Conservation (phyloP, 169 alveolate genomes). For the Babesia caballi region DNA sequence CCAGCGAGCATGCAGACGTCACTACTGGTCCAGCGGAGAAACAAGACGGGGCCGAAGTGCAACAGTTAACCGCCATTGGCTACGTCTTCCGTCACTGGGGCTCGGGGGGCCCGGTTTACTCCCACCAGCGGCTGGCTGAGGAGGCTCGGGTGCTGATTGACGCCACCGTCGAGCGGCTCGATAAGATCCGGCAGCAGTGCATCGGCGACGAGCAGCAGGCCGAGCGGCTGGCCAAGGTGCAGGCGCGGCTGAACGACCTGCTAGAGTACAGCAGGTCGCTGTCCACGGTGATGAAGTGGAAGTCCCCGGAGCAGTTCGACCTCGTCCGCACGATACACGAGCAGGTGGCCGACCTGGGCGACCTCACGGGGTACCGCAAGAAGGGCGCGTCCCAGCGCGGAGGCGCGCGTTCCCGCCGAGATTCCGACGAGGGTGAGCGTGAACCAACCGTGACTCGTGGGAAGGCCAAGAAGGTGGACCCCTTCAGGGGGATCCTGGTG, state of each 20-base stretch:
- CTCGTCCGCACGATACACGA: conserved; percentile 16
- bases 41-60: not conserved
- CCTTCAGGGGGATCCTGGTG: conserved; percentile 65
- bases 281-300: conserved; percentile 13
- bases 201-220: conserved; percentile 52
- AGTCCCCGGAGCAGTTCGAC: conserved; percentile 27
- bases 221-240: conserved; percentile 33
- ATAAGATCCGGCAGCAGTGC: conserved; percentile 13
- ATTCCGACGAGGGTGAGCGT: conserved; percentile 13
- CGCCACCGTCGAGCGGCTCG: conserved; percentile 11
- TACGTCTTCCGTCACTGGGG: conserved; percentile 43
- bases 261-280: conserved; percentile 16
- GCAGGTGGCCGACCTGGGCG: conserved; percentile 27
- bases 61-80: not conserved
- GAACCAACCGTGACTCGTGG: conserved; percentile 55
- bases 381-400: not conserved
- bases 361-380: conserved; percentile 36
- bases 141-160: conserved; percentile 6
- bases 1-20: not conserved
- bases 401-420: not conserved
- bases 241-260: conserved; percentile 15
- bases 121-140: conserved; percentile 46
- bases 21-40: not conserved
- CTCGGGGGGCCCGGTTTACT: conserved; percentile 22
- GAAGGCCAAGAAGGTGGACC: conserved; percentile 55